Conservation (phyloP, 495 filamentous ascomycete genomes). For the Aspergillus hancockii region DNA sequence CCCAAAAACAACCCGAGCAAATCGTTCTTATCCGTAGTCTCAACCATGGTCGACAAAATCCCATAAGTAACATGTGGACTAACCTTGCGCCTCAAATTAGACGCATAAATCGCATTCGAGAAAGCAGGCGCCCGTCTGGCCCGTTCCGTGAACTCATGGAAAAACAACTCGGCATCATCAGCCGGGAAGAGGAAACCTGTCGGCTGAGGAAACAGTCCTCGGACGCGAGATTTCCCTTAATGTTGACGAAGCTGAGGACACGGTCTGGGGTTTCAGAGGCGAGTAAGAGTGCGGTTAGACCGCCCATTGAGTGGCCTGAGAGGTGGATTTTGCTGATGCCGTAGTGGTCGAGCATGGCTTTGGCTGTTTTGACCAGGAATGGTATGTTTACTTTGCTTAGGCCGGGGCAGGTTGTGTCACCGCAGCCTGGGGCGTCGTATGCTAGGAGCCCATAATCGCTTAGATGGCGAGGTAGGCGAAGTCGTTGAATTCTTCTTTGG, state of each 20-base stretch:
- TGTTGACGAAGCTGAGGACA: constrained; percentile 33
- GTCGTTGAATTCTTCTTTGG: constrained; percentile 35
- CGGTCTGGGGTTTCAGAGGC: constrained; percentile 18
- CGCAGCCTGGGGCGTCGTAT: constrained; percentile 32
- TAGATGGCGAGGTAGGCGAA: constrained; percentile 19
- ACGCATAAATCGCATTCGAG: constrained; percentile 27
- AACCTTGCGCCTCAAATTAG: constrained; percentile 24
- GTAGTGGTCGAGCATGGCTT: constrained; percentile 23
- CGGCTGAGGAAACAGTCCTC: constrained; percentile 36
- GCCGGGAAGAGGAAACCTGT: constrained; percentile 26
- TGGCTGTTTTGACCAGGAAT: constrained; percentile 30
- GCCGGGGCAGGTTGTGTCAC: constrained; percentile 19
- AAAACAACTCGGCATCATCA: constrained; percentile 21
- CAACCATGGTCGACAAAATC: constrained; percentile 34
- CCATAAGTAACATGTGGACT: constrained; percentile 20
- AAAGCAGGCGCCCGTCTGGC: constrained; percentile 18
- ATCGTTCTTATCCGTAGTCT: constrained; percentile 25
- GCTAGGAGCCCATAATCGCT: constrained; percentile 26
- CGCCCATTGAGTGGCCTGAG: constrained; percentile 35
- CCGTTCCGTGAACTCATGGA: constrained; percentile 27
- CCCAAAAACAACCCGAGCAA: constrained; percentile 25
- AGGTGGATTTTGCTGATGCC: constrained; percentile 26
- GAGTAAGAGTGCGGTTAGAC: constrained; percentile 26
- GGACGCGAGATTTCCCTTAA: constrained; percentile 33
- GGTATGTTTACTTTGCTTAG: constrained; percentile 28